Percentiles rank a stretch among this genome's conserved stretches.
phyloP scores from a whole-genome alignment of 345 rosid genomes.

The Balakata baccata region DNA sequence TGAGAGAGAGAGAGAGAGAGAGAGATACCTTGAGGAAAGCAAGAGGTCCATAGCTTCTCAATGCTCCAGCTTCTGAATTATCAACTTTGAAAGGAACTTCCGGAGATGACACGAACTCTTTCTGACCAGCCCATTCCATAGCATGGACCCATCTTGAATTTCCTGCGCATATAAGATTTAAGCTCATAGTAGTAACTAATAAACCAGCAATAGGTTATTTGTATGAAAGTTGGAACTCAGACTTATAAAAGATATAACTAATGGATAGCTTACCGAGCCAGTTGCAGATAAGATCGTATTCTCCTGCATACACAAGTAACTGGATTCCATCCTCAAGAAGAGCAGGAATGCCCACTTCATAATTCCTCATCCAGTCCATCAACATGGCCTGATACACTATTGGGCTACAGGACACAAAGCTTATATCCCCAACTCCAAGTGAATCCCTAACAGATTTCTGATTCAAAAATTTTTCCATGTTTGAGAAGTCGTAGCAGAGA shows the following conservation, averaged over 20 bases:
- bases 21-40: conserved; percentile 80
- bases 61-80: conserved; percentile 68
- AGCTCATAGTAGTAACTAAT: neutral
- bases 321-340: conserved; percentile 92
- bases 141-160: conserved; percentile 99
- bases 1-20: neutral
- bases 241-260: neutral
- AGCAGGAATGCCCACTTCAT: conserved; percentile 84
- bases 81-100: conserved; percentile 71
- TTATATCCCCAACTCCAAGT: conserved; percentile 78
- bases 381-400: conserved; percentile 84
- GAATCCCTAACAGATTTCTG: conserved; percentile 65
- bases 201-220: neutral
- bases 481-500: conserved; percentile 97
- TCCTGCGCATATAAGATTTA: conserved; percentile 41
- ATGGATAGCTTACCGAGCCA: conserved; percentile 73
- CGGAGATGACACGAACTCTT: conserved; percentile 53
- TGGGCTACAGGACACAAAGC: conserved; percentile 87
- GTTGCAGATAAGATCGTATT: conserved; percentile 98
- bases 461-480: conserved; percentile 86
- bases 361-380: conserved; percentile 94
- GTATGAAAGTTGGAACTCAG: neutral
- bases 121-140: conserved; percentile 93
- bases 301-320: conserved; percentile 93
- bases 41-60: conserved; percentile 71